These are phyloP conservation scores for Neolecta irregularis DNA, from an alignment of 1,139 yeast species.

Conservation along the genomic window DNA sequence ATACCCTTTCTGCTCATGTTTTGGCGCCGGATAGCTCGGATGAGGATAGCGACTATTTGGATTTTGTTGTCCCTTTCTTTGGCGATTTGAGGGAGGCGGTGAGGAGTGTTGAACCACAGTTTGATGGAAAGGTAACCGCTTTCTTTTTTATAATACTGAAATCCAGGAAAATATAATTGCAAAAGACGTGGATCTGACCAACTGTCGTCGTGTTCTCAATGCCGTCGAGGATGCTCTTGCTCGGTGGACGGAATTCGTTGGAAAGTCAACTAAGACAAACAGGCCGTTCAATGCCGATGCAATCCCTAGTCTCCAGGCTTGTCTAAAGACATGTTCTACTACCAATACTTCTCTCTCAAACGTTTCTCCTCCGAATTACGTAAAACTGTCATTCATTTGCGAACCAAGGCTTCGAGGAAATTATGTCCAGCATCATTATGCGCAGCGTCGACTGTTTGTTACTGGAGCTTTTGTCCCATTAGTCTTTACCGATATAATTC, in stretches of 20 bases:
- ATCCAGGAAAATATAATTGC: background rate
- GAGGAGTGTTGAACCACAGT: too few relatives aligned
- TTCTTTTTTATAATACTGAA: background rate
- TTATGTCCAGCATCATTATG: conserved; percentile 29
- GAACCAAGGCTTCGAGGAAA: conserved; percentile 34
- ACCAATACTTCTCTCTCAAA: too few relatives aligned
- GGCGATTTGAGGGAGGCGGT: conserved; percentile 47
- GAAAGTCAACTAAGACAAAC: too few relatives aligned
- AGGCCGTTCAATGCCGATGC: too few relatives aligned
- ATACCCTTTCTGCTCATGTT: conserved; percentile 41
- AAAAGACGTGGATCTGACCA: too few relatives aligned
- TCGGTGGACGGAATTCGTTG: too few relatives aligned
- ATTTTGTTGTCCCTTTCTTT: conserved; percentile 84
- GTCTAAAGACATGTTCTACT: too few relatives aligned
- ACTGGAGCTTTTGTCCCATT: conserved; percentile 48
- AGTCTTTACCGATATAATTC: conserved; percentile 40
- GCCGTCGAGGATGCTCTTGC: background rate
- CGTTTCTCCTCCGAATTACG: too few relatives aligned
- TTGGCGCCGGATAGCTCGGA: conserved; percentile 83
- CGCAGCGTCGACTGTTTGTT: conserved; percentile 34
- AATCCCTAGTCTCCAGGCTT: too few relatives aligned
- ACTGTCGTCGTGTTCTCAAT: too few relatives aligned
- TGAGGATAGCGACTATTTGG: too few relatives aligned
- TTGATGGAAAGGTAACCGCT: too few relatives aligned
- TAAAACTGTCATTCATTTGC: conserved; percentile 30